Evolutionary conservation across 1,139 yeast genomes (phyloP), one percentile per base, ranked within the genome.

Genomic region (Zygosaccharomyces sapae): DNA sequence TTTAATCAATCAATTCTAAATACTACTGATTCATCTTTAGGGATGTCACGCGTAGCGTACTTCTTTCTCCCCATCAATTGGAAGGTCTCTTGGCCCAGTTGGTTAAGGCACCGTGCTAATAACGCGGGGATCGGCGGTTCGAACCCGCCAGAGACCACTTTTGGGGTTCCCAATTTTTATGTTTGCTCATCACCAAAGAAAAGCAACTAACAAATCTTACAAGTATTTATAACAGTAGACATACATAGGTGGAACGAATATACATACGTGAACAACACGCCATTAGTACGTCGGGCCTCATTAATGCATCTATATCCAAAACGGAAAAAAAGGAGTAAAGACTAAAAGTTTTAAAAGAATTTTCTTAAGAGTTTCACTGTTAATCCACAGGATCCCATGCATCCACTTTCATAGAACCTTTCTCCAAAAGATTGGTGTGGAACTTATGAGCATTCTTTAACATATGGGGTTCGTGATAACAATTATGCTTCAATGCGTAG

Each of bases 331-430:
- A n/a, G n/a, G n/a, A n/a, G n/a, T n/a, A n/a, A n/a, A n/a, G n/a
- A n/a, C n/a, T n/a, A n/a, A n/a, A n/a, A n/a, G n/a, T n/a, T n/a
- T n/a, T n/a, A n/a, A n/a, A n/a, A n/a, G n/a, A n/a, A 9, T 27
- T 27, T 9, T 27, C n/a, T n/a, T n/a, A n/a, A n/a, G n/a, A n/a
- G n/a, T 27, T 27, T 27, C 10, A 29, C n/a, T 33, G n/a, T n/a
- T 45, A 52, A n/a, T 52, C 52, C n/a, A 52, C 55, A 20, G 54
- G 52, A 61, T 85, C 90, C 97, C 97, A 89, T 41, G 81, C 76
- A 51, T 81, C 83, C 58, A 89, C 77, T 70, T 89, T 86, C 98
- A 92, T 92, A 56, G 97, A 89, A 55, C 97, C 97, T 62, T 88
- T 87, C 62, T 87, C 89, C 65, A 84, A 86, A 65, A 87, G 77